Evolutionary conservation across 768 basidiomycete genomes (phyloP), one percentile per base, ranked within the genome.

Genomic region (Trametes cubensis): DNA sequence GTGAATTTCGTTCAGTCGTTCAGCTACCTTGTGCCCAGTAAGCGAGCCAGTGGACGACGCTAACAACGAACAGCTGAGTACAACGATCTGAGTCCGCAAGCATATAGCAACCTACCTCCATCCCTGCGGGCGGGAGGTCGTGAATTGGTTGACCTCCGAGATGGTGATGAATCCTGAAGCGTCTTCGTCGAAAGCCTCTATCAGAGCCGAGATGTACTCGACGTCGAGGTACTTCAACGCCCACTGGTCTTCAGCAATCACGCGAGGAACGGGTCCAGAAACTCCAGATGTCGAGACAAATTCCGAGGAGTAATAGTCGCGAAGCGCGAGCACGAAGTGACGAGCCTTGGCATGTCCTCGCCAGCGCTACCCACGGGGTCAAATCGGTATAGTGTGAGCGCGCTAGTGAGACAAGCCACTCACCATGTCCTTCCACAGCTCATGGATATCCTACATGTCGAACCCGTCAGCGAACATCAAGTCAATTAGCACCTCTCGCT

Each of bases 361-460:
- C 83, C 83, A 84, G 11, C 75, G 76, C 82, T 83, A 25, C 15
- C 39, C 11, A 17, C 38, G 30, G 2, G 34, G 34, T 5, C 34
- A 10, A 34, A 10, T 34, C 34, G 11, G 34, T 10, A 34, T 34
- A 34, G 2, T 34, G 6, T 11, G 34, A 11, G 34, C 10, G 15
- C 15, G 10, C 11, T 11, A 10, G 10, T 10, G 2, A 11, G 2
- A 18, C n/a, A 40, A 17, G 6, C n/a, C 18, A 0, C 14, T 7
- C 26, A 82, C 83, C 82, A 83, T 83, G 20, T 81, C 80, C 67
- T 79, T 81, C 84, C 83, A 84, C 1, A 84, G 72, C 6, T 67
- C 71, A 57, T 75, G 77, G n/a, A 84, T 69, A 57, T 84, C 81
- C 83, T 83, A 62, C 6, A 21, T 23, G 41, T n/a, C 45, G 15